A percentile compares a stretch with the other conserved stretches of the same genome.
phyloP scores from a whole-genome alignment of 2,329 filamentous ascomycete species.

The Myriosclerotinia duriaeana region DNA sequence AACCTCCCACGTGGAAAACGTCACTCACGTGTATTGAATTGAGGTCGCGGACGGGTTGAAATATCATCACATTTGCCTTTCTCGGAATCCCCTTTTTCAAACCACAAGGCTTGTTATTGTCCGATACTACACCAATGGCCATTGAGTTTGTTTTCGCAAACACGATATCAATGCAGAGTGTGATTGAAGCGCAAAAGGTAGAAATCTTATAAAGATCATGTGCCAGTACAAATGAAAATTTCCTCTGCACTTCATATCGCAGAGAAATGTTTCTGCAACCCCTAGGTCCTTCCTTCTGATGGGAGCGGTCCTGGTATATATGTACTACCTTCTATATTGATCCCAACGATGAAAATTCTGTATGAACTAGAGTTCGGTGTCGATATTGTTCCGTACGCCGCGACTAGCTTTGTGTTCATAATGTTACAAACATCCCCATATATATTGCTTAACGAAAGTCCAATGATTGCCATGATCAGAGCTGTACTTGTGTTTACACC shows the following conservation, averaged over 20 bases:
- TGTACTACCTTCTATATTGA: constrained; percentile 38
- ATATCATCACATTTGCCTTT: no score
- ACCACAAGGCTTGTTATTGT: no score
- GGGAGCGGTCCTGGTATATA: constrained; percentile 30
- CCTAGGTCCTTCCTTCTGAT: constrained; percentile 31
- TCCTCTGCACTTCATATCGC: neutral
- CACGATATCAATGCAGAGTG: no score
- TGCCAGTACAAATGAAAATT: no score
- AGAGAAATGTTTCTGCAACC: constrained; percentile 35
- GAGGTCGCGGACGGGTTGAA: no score
- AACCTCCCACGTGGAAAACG: no score
- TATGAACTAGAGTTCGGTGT: constrained; percentile 30
- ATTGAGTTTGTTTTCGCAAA: no score
- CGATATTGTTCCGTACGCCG: constrained; percentile 32
- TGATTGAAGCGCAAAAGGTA: neutral
- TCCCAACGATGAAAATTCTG: constrained; percentile 33
- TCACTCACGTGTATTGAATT: no score
- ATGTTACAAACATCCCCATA: constrained; percentile 38
- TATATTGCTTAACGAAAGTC: constrained; percentile 29
- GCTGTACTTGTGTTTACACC: constrained; percentile 41
- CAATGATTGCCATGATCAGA: constrained; percentile 27
- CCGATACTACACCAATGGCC: no score
- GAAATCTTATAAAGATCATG: no score
- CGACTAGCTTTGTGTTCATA: constrained; percentile 35
- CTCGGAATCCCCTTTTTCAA: no score